Conservation (phyloP, 768 basidiomycete genomes). For the Hortiboletus campestris region DNA sequence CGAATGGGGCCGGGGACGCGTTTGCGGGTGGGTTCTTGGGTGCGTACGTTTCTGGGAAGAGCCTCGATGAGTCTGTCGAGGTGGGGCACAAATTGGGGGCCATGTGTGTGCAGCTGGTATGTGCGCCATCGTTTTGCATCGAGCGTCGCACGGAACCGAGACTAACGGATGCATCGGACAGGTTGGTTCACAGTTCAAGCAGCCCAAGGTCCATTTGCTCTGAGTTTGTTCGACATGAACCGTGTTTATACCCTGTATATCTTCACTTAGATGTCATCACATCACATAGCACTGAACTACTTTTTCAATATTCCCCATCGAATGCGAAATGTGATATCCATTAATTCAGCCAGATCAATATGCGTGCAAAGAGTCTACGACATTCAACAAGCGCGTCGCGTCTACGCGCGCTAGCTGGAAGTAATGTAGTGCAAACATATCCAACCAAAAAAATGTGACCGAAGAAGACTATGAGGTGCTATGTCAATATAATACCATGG, state of each 20-base stretch:
- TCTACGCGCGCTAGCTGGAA: conserved; percentile 17
- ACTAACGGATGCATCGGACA: conserved; percentile 19
- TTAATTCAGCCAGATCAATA: conserved; percentile 4
- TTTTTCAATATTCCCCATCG: neutral
- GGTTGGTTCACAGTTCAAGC: conserved; percentile 57
- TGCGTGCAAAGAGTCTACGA: conserved; percentile 10
- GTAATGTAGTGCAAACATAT: conserved; percentile 24
- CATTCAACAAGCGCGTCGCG: conserved; percentile 13
- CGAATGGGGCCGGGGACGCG: conserved; percentile 97
- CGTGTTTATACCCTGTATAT: conserved; percentile 19
- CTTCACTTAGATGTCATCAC: conserved; percentile 19
- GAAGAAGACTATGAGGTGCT: conserved; percentile 18
- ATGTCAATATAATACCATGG: conserved; percentile 19
- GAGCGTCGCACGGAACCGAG: no score
- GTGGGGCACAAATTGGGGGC: conserved; percentile 84
- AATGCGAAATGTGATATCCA: conserved; percentile 23
- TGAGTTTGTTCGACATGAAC: conserved; percentile 13
- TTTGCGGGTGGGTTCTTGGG: conserved; percentile 97
- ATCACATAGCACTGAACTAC: conserved; percentile 23
- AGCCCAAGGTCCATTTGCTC: conserved; percentile 52
- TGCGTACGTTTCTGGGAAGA: conserved; percentile 76
- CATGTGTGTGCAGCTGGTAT: conserved; percentile 81
- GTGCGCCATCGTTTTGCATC: conserved; percentile 10
- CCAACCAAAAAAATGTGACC: conserved; percentile 13
- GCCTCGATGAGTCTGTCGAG: conserved; percentile 71